phyloP scores from a whole-genome alignment of 2,329 filamentous ascomycete genomes.

The Catunica adiposa region DNA sequence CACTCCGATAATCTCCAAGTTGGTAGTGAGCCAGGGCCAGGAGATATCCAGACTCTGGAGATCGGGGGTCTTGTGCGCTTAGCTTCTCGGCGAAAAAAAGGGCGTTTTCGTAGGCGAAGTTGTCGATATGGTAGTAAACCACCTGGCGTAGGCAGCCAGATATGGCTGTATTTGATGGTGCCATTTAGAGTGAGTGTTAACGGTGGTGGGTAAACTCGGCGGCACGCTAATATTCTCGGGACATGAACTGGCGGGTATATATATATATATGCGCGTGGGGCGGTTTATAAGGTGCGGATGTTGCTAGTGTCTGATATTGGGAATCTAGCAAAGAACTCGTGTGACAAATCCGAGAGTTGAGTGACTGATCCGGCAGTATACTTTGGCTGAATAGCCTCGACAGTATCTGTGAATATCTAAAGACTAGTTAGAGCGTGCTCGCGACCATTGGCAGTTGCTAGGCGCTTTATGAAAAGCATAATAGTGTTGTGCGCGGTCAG shows the following conservation, averaged over 20 bases:
- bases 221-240: slow-evolving; percentile 7
- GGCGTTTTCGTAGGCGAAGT: slow-evolving; percentile 74
- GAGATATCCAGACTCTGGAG: slow-evolving; percentile 65
- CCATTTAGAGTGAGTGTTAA: slow-evolving; percentile 26
- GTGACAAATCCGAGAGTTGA: too few relatives aligned
- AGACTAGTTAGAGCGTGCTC: neutral
- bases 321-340: too few relatives aligned
- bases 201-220: slow-evolving; percentile 3
- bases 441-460: neutral
- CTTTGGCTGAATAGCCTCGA: neutral
- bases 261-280: neutral
- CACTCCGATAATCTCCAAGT: slow-evolving; percentile 66
- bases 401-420: neutral
- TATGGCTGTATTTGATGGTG: slow-evolving; percentile 33
- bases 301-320: neutral
- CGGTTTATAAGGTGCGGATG: neutral
- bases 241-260: slow-evolving; percentile 9
- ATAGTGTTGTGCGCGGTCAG: neutral
- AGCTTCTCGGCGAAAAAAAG: slow-evolving; percentile 85
- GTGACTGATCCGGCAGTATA: too few relatives aligned
- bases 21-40: slow-evolving; percentile 72
- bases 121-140: slow-evolving; percentile 64
- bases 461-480: neutral
- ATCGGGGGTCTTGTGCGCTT: slow-evolving; percentile 65
- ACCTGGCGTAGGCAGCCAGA: slow-evolving; percentile 40